Base-by-base conservation (phyloP, 2,329 filamentous ascomycete genomes). In the Fusarium albosuccineum region DNA sequence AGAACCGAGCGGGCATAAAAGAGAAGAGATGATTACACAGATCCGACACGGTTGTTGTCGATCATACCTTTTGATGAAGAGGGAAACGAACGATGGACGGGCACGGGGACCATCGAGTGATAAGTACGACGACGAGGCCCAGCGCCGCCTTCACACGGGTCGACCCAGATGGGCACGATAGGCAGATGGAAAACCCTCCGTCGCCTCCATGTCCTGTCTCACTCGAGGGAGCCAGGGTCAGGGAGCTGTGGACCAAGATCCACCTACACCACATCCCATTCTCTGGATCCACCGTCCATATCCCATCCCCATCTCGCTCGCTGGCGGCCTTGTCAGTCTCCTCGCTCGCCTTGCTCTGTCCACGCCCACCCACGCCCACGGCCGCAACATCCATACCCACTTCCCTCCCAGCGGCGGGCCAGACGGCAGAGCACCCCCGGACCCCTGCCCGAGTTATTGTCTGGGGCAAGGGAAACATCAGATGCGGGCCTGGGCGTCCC, bases 1-100 rank as follows among this genome's bases (percentile, higher is more conserved):
- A 81, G 81, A 83, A 82, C 80, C 80, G 78, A 80, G 80, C 80
- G 79, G 78, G 78, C 79, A 82, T 80, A 77, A 80, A 80, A 79
- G 78, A 78, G 77, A 80, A 79, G 61, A 80, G 66, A 80, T 76
- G 76, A 81, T 80, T 78, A 82, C 76, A 78, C 76, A 77, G 77
- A 79, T 79, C 79, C 77, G 76, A 82, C 80, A 71, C 78, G 76
- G 81, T 74, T 83, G 81, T 79, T 83, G 81, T 80, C 81, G 81
- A 84, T 85, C 81, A 80, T 82, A 78, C 62, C 70, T 80, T 76
- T 67, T 75, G 73, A 78, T 74, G 70, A 72, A 59, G 70, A 70
- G 66, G 44, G 63, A 61, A 76, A 78, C 62, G 75, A 66, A 71
- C 75, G 78, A 74, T 70, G 68, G 76, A 77, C 57, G 73, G 74